phyloP scores from a whole-genome alignment of 192 early-diverging fungal species.

The Linnemannia exigua region DNA sequence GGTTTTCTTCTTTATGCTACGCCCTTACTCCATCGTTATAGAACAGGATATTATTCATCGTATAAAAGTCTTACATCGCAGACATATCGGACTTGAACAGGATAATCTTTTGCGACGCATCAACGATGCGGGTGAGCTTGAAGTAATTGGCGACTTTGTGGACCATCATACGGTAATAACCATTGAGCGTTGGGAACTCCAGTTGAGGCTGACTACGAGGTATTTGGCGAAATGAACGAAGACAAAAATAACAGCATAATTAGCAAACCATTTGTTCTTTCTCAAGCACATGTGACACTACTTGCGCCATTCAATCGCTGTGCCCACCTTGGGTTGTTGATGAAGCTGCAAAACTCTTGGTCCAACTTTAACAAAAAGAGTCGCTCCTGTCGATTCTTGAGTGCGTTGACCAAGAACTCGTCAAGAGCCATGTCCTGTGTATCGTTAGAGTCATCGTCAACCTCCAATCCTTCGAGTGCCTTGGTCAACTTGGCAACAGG shows the following conservation, averaged over 20 bases:
- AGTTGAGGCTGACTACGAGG: constrained; percentile 64
- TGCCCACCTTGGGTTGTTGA: constrained; percentile 67
- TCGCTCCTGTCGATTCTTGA: constrained; percentile 74
- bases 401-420: constrained; percentile 71
- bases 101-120: constrained; percentile 66
- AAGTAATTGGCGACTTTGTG: constrained; percentile 81
- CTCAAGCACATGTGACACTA: not conserved
- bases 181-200: constrained; percentile 77
- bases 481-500: constrained; percentile 9
- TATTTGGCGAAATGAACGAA: not conserved
- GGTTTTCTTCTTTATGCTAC: not conserved
- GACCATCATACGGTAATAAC: constrained; percentile 81
- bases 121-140: constrained; percentile 72
- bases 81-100: constrained; percentile 69
- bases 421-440: constrained; percentile 61
- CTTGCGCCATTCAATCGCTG: not conserved
- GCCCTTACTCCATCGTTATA: not conserved
- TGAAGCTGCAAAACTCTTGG: constrained; percentile 71
- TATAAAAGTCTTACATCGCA: constrained; percentile 64
- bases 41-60: not conserved
- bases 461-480: constrained; percentile 30
- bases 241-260: not conserved
- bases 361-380: constrained; percentile 79
- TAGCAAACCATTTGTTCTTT: not conserved
- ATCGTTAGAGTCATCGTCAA: constrained; percentile 36